Evolutionary conservation across 2,329 filamentous ascomycete genomes (phyloP), one percentile per base, ranked within the genome.

Genomic region (Penicillium sp.): DNA sequence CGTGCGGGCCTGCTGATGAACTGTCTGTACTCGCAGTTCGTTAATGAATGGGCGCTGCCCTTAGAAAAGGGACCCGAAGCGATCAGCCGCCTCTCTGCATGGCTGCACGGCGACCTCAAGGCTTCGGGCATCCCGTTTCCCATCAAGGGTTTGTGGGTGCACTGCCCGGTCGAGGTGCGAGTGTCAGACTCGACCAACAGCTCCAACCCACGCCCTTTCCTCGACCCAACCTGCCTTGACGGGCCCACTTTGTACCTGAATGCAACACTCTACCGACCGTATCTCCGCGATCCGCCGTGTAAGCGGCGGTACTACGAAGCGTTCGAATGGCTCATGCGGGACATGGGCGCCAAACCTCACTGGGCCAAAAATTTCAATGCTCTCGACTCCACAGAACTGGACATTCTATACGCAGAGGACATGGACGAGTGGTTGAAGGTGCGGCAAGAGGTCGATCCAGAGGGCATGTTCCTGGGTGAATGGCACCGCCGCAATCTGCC

Each of bases 1-100:
- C 84, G 88, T 53, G 78, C 87, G 57, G 92, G 91, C 11, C 81
- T 97, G 41, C 79, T 96, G 46, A 92, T 99, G 89, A 94, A 99
- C 76, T 99, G 94, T 66, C 82, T 97, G 5, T 99, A 96, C 77
- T 92, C 89, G n/a, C 94, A 99, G 68, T 96, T 90, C 64, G 94
- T 99, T 59, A 96, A 99, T 70, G 94, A 99, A 70, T 99, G 94
- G 94, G 92, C 92, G 0, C 81, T 99, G 6, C 92, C 94, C 1
- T 79, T 99, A 1, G 78, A 84, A 57, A 87, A 88, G 60, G 94
- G 94, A 0, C 92, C 92, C 13, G 92, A 96, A 72, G 92, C 90
- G 7, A 83, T 99, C 39, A 81, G 78, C 28, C 85, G 94, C 9
- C 80, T 99, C 11, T 89, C 87, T 35, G 87, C 89, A 43, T 99